Percentiles rank a stretch among this genome's conserved stretches.
These are phyloP conservation scores for Rhinocladiella mackenziei DNA, from an alignment of 2,329 filamentous ascomycete species.

Conservation along the genomic window DNA sequence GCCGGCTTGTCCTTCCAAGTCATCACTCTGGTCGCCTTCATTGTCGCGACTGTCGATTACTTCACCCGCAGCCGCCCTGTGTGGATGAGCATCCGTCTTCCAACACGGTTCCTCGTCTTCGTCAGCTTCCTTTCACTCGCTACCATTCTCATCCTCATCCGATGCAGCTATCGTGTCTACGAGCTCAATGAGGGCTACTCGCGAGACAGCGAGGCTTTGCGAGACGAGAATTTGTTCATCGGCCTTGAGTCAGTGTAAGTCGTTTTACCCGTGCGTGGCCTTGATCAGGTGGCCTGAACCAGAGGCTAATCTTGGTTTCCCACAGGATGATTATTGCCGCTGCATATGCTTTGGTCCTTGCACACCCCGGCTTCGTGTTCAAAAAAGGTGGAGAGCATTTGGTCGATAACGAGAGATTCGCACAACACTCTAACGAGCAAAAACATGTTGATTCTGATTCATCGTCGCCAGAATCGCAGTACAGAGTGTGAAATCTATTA, in stretches of 20 bases:
- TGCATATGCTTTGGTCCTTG: conserved; percentile 16
- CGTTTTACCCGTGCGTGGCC: too few relatives aligned
- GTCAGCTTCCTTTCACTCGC: conserved; percentile 53
- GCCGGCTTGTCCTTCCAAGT: conserved; percentile 44
- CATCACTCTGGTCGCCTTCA: conserved; percentile 37
- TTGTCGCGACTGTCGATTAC: conserved; percentile 33
- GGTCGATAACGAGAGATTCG: too few relatives aligned
- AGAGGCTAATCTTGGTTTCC: not conserved
- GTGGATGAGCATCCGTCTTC: conserved; percentile 25
- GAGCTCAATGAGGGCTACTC: conserved; percentile 51
- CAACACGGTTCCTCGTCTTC: conserved; percentile 51
- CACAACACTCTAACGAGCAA: too few relatives aligned
- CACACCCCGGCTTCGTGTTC: conserved; percentile 25
- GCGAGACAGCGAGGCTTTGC: conserved; percentile 52
- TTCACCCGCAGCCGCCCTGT: conserved; percentile 10
- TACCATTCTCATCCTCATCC: conserved; percentile 61
- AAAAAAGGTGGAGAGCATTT: too few relatives aligned
- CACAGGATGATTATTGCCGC: conserved; percentile 21
- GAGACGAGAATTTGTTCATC: conserved; percentile 54
- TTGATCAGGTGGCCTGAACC: too few relatives aligned
- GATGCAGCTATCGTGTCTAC: conserved; percentile 62
- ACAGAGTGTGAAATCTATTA: too few relatives aligned
- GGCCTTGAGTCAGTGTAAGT: conserved; percentile 46
- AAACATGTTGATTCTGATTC: too few relatives aligned
- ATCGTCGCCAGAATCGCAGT: too few relatives aligned